Evolutionary conservation across 2,329 filamentous ascomycete genomes (phyloP).

Genomic region (Sclerotiophoma versabilis): DNA sequence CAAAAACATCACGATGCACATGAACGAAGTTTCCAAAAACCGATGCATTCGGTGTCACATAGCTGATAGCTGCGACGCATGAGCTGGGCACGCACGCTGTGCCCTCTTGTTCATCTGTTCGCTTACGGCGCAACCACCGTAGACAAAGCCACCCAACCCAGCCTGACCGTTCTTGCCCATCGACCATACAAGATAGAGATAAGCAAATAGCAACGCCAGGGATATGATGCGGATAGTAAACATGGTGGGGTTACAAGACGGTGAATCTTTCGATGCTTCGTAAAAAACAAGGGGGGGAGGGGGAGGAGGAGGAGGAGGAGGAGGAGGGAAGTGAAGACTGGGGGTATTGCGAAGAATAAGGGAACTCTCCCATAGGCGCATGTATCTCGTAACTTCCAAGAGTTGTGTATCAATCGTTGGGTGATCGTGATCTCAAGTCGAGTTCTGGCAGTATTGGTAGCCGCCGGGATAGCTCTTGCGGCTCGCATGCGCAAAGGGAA

Average conservation of each 20-base stretch:
- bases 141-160: conserved; percentile 24
- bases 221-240: conserved; percentile 51
- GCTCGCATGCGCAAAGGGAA: conserved; percentile 8
- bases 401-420: conserved; percentile 38
- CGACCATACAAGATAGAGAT: conserved; percentile 31
- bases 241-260: conserved; percentile 50
- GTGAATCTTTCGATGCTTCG: conserved; percentile 51
- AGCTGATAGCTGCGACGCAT: conserved; percentile 33
- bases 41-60: conserved; percentile 34
- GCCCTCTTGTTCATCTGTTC: conserved; percentile 23
- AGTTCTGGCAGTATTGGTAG: conserved; percentile 11
- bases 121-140: conserved; percentile 22
- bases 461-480: conserved; percentile 5
- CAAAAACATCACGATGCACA: conserved; percentile 5
- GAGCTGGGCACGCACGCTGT: conserved; percentile 19
- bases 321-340: conserved; percentile 32
- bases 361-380: conserved; percentile 23
- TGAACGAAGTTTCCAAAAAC: conserved; percentile 15
- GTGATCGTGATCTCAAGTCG: conserved; percentile 25
- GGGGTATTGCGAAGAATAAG: conserved; percentile 34
- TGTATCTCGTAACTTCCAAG: conserved; percentile 27
- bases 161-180: conserved; percentile 31
- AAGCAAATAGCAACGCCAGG: conserved; percentile 48
- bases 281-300: conserved; percentile 45
- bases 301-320: no score